Evolutionary conservation across 805 yeast genomes (phyloP), one percentile per base, ranked within the genome.

Genomic region (Wickerhamomyces hampshirensis): DNA sequence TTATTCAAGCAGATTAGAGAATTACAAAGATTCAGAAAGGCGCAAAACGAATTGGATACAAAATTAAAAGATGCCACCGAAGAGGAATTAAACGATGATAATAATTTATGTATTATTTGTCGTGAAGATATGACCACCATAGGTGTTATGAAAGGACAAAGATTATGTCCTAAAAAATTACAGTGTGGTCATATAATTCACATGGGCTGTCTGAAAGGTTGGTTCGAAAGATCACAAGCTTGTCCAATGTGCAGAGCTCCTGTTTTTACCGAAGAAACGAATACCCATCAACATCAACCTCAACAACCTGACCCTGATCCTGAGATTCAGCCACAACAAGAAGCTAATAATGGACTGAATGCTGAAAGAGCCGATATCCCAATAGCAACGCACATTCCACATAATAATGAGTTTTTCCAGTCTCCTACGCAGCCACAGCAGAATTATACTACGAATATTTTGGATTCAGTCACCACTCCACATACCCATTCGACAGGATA

Each of bases 171-270:
- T 5, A 87, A 86, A 58, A 82, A 73, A 52, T 66, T 93, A 33
- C 69, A 66, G 2, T 93, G 98, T 66, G 84, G 86, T 18, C 98
- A 93, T 59, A 80, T 86, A 32, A 68, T 91, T 39, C 98, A 93
- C 57, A 64, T 83, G 61, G 89, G 93, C 5, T 93, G 98, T 58
- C 69, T 93, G 43, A 84, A 86, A 52, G 81, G 84, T 47, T 93
- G 98, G 98, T 68, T 93, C 48, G 94, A 85, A 53, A 73, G 95
- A 46, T 86, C 96, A 0, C 91, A 82, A 48, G 75, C 77, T n/a
- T 93, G 98, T 63, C 98, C 98, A 2, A 77, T 89, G 36, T 93
- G 98, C 58, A 69, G 96, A 42, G 68, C 80, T 21, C 74, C 77
- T 9, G 94, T 87, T 2, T 70, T 77, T 44, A 65, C 55, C 33